phyloP scores from a whole-genome alignment of 129 eudicot genomes.

The Cynara cardunculus region DNA sequence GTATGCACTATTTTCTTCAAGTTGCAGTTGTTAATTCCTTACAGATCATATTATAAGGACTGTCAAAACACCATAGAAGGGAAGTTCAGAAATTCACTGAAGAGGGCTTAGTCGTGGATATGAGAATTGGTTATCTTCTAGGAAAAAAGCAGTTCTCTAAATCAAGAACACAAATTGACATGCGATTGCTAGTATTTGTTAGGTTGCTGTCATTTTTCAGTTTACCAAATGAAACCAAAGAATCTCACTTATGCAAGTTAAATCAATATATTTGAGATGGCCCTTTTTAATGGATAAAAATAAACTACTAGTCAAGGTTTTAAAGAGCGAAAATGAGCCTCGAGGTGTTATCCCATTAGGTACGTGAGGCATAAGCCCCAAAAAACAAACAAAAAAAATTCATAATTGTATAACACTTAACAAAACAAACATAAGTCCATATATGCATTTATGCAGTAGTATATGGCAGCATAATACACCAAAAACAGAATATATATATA shows the following conservation, averaged over 20 bases:
- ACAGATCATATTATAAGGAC: neutral
- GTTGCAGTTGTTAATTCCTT: neutral
- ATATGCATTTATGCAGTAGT: no score
- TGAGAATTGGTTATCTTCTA: neutral
- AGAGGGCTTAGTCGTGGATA: neutral
- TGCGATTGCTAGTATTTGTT: neutral
- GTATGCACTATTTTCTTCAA: constrained; percentile 29
- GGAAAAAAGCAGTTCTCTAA: neutral
- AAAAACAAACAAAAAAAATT: no score
- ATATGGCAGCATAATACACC: no score
- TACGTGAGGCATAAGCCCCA: no score
- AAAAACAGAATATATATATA: no score
- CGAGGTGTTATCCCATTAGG: no score
- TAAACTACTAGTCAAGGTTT: neutral
- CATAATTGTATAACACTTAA: no score
- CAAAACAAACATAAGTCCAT: no score
- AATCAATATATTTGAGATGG: neutral
- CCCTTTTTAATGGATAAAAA: neutral
- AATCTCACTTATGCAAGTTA: neutral
- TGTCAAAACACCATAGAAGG: neutral
- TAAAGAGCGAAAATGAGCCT: no score
- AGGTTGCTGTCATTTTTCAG: neutral
- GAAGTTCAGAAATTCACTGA: neutral
- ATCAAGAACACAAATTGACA: constrained; percentile 4
- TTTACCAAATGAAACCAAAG: neutral